Percentiles rank a stretch among this genome's conserved stretches.
phyloP scores from a whole-genome alignment of 805 yeast species.

The Pichia scutulata region DNA sequence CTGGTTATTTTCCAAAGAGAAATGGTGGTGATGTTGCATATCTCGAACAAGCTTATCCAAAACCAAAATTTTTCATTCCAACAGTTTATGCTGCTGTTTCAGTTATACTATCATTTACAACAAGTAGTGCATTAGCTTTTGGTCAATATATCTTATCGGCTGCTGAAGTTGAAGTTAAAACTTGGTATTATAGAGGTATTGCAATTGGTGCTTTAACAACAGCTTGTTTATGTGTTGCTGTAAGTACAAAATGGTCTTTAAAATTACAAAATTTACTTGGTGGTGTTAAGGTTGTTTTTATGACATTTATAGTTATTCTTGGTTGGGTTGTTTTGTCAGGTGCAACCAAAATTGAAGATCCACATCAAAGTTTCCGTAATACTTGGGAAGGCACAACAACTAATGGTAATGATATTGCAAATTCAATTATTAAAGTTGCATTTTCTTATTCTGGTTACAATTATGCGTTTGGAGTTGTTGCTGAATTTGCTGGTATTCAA shows the following conservation, averaged over 20 bases:
- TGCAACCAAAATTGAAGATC: constrained; percentile 34
- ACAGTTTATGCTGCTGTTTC: constrained; percentile 63
- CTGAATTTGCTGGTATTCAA: constrained; percentile 33
- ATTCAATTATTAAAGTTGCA: constrained; percentile 36
- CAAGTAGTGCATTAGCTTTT: constrained; percentile 73
- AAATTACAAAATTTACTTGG: constrained; percentile 61
- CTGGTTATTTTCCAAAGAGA: constrained; percentile 39
- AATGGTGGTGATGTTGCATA: constrained; percentile 87
- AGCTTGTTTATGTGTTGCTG: constrained; percentile 55
- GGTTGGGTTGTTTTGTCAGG: constrained; percentile 85
- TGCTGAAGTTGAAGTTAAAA: constrained; percentile 56
- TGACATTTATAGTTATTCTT: constrained; percentile 60
- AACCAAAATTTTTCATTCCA: constrained; percentile 62
- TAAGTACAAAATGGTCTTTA: constrained; percentile 59
- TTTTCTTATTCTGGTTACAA: constrained; percentile 36
- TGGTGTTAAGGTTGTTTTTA: constrained; percentile 62
- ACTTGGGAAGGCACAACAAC: constrained; percentile 35
- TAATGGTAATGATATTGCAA: constrained; percentile 36
- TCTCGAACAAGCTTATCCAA: constrained; percentile 59
- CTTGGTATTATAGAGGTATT: constrained; percentile 73
- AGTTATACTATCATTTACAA: constrained; percentile 77
- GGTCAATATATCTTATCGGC: constrained; percentile 74
- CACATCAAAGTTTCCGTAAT: constrained; percentile 27
- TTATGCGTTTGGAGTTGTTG: constrained; percentile 33
- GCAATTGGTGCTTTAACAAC: constrained; percentile 70